phyloP scores from a whole-genome alignment of 768 basidiomycete species.

The Lactarius vividus region DNA sequence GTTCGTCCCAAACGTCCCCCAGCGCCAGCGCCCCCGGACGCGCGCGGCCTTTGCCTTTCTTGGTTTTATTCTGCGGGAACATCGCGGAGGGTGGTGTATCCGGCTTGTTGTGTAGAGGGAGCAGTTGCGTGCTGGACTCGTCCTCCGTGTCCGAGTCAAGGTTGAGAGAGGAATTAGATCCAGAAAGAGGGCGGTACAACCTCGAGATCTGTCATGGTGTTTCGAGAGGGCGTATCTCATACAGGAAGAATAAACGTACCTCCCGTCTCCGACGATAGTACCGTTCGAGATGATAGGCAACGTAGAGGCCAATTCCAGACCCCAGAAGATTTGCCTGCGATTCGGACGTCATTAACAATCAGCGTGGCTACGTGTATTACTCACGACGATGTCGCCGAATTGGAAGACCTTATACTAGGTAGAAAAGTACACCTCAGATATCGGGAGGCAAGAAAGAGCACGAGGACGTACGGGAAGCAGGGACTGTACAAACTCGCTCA shows the following conservation, averaged over 20 bases:
- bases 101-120: slow-evolving; percentile 47
- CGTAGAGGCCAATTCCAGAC: slow-evolving; percentile 63
- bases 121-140: slow-evolving; percentile 50
- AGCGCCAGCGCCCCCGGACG: slow-evolving; percentile 33
- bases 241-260: slow-evolving; percentile 39
- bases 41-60: slow-evolving; percentile 22
- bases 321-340: slow-evolving; percentile 75
- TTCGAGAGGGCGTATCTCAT: neutral
- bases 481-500: slow-evolving; percentile 82
- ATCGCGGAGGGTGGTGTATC: slow-evolving; percentile 16
- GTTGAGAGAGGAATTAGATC: slow-evolving; percentile 38
- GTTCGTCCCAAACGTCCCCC: slow-evolving; percentile 72
- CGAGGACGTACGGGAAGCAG: slow-evolving; percentile 56
- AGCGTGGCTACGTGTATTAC: slow-evolving; percentile 26
- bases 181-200: slow-evolving; percentile 69
- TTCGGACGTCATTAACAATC: neutral
- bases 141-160: slow-evolving; percentile 54
- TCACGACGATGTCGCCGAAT: slow-evolving; percentile 66
- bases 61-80: slow-evolving; percentile 4
- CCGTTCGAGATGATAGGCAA: slow-evolving; percentile 65
- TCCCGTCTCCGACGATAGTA: slow-evolving; percentile 80
- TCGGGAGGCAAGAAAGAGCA: neutral
- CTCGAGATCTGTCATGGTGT: slow-evolving; percentile 57
- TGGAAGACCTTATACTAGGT: slow-evolving; percentile 68
- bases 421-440: neutral